phyloP scores from a whole-genome alignment of 208 protist genomes.

The Trypanosomatidae sp. region DNA sequence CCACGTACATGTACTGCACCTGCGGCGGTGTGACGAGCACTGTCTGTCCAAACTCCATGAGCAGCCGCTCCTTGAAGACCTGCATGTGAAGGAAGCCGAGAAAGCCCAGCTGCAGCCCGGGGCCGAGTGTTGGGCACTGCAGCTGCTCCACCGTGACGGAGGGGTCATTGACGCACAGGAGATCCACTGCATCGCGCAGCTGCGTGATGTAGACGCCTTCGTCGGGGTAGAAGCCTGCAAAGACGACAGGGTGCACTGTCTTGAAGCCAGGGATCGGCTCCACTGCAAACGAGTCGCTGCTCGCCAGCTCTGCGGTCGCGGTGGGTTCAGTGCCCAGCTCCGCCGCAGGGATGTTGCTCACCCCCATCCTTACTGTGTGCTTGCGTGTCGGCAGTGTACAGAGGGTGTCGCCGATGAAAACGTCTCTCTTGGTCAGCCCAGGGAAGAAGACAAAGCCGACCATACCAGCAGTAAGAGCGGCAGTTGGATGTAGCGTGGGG shows the following conservation, averaged over 20 bases:
- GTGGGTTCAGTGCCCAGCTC: background rate
- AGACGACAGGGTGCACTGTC: slow-evolving; percentile 93
- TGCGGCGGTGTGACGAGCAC: slow-evolving; percentile 95
- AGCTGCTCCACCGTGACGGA: slow-evolving; percentile 86
- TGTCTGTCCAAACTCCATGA: slow-evolving; percentile 89
- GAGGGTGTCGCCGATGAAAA: slow-evolving; percentile 96
- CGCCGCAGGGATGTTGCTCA: background rate
- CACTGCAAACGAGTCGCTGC: slow-evolving; percentile 14
- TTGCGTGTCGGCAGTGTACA: slow-evolving; percentile 61
- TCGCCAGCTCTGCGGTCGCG: background rate
- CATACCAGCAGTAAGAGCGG: slow-evolving; percentile 91
- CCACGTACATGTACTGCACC: slow-evolving; percentile 90
- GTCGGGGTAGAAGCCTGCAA: slow-evolving; percentile 95
- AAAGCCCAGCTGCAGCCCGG: slow-evolving; percentile 96
- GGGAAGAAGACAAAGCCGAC: slow-evolving; percentile 95
- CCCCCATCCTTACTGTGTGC: slow-evolving; percentile 36
- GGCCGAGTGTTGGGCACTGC: slow-evolving; percentile 87
- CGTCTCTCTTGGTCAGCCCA: slow-evolving; percentile 83
- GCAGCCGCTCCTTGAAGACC: slow-evolving; percentile 95
- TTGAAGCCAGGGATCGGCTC: slow-evolving; percentile 66
- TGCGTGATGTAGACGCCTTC: slow-evolving; percentile 83
- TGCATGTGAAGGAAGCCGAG: slow-evolving; percentile 98
- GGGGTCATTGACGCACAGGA: slow-evolving; percentile 95
- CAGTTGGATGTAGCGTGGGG: slow-evolving; percentile 85
- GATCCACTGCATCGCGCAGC: slow-evolving; percentile 91